A percentile compares a stretch with the other conserved stretches of the same genome.
Evolutionary conservation across 306 rosid species (phyloP).

Genomic region (Begonia loranthoides): DNA sequence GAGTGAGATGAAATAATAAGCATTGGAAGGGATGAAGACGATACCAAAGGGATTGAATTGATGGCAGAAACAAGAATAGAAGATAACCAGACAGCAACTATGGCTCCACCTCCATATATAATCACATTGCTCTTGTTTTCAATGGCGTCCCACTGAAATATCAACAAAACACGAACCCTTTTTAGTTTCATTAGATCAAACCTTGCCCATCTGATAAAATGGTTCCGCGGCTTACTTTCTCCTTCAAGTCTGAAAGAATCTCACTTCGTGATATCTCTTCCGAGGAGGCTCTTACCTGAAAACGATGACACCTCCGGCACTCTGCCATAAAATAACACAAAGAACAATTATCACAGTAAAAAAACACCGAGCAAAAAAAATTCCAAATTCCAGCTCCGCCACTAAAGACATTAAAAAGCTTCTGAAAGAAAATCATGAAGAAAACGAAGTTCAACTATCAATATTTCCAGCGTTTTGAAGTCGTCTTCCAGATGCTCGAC

Average conservation of each 20-base stretch:
- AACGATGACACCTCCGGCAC: conserved; percentile 34
- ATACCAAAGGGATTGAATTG: conserved; percentile 97
- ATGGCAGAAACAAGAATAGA: conserved; percentile 70
- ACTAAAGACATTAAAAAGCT: not conserved
- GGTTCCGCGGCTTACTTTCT: conserved; percentile 35
- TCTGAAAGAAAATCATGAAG: not conserved
- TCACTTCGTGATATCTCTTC: conserved; percentile 79
- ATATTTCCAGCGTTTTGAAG: not conserved
- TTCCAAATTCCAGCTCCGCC: not conserved
- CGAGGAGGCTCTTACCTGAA: conserved; percentile 64
- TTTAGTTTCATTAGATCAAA: conserved; percentile 1
- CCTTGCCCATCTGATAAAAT: conserved; percentile 4
- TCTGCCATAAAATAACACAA: conserved; percentile 18
- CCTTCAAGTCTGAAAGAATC: conserved; percentile 76
- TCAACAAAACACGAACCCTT: not conserved
- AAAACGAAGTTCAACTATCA: too few relatives aligned
- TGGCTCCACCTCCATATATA: conserved; percentile 87
- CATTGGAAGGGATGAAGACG: not conserved
- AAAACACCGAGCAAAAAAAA: conserved; percentile 1
- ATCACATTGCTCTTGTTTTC: conserved; percentile 93
- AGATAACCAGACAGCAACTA: conserved; percentile 84
- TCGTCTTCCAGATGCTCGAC: conserved; percentile 1
- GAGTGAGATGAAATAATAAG: not conserved
- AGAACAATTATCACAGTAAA: not conserved
- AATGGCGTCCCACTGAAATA: conserved; percentile 82